These are phyloP conservation scores for Termitomyces sp. DNA, from an alignment of 768 basidiomycete species.

Conservation along the genomic window DNA sequence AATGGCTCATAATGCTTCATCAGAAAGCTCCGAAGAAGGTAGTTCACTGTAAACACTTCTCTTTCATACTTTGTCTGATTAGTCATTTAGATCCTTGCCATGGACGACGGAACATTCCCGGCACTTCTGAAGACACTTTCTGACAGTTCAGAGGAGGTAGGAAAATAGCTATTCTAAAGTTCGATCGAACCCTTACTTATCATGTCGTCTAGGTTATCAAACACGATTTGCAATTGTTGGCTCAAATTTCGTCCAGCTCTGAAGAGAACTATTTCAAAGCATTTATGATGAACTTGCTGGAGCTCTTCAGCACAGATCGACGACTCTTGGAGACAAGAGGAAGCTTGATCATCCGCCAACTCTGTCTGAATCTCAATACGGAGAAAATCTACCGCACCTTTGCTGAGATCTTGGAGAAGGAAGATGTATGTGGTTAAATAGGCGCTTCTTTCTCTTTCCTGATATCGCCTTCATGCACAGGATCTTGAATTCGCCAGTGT, in stretches of 20 bases:
- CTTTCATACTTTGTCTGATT: not conserved
- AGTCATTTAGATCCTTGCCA: conserved; percentile 74
- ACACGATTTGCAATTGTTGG: conserved; percentile 90
- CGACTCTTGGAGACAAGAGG: conserved; percentile 87
- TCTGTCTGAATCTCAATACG: conserved; percentile 91
- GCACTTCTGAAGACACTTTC: conserved; percentile 93
- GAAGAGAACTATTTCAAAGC: conserved; percentile 94
- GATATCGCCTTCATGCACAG: conserved; percentile 32
- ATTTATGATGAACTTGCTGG: conserved; percentile 93
- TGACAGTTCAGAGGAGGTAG: conserved; percentile 91
- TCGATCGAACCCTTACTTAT: not conserved
- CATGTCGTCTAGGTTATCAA: conserved; percentile 74
- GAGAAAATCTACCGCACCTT: conserved; percentile 95
- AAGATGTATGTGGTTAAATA: conserved; percentile 61
- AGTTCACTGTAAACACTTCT: not conserved
- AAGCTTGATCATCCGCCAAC: conserved; percentile 91
- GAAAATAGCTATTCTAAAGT: conserved; percentile 3
- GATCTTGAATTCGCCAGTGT: conserved; percentile 97
- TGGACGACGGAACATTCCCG: conserved; percentile 97
- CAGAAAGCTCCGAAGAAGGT: conserved; percentile 97
- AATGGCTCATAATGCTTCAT: conserved; percentile 98
- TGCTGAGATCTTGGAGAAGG: conserved; percentile 96
- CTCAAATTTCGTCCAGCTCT: conserved; percentile 94
- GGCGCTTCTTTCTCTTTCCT: not conserved
- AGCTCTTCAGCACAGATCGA: conserved; percentile 93